These are phyloP conservation scores for Penstemon davidsonii DNA, from an alignment of 257 asterid genomes.

Conservation along the genomic window DNA sequence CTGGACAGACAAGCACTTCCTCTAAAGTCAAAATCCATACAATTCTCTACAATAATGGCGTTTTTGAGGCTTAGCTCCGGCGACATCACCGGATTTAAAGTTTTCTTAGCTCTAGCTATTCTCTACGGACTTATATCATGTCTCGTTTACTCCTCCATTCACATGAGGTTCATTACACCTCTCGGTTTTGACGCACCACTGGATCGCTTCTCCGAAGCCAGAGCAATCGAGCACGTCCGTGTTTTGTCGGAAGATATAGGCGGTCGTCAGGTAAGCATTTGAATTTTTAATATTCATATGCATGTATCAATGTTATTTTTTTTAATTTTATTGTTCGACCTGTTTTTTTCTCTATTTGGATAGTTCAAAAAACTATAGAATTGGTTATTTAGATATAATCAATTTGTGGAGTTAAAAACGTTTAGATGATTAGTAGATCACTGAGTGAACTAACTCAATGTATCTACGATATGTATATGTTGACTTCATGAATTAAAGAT, in stretches of 20 bases:
- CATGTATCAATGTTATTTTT: background rate
- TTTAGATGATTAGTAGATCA: background rate
- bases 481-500: background rate
- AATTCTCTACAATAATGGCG: slow-evolving; percentile 39
- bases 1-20: background rate
- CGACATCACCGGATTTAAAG: slow-evolving; percentile 73
- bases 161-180: slow-evolving; percentile 78
- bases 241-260: slow-evolving; percentile 86
- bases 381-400: background rate
- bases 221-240: slow-evolving; percentile 92
- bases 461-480: background rate
- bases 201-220: slow-evolving; percentile 86
- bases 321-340: background rate
- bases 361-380: background rate
- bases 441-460: slow-evolving; percentile 17
- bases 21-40: background rate
- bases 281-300: slow-evolving; percentile 10
- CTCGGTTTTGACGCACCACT: slow-evolving; percentile 80
- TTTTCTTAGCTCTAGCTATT: slow-evolving; percentile 44
- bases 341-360: slow-evolving; percentile 5
- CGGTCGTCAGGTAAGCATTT: slow-evolving; percentile 77
- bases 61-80: slow-evolving; percentile 51
- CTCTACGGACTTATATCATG: slow-evolving; percentile 59
- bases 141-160: slow-evolving; percentile 52
- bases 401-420: too few species aligned